Percentiles rank a stretch among this genome's conserved stretches.
Evolutionary conservation across 1,139 yeast genomes (phyloP).

Genomic region (Saccharomyces pastorianus): DNA sequence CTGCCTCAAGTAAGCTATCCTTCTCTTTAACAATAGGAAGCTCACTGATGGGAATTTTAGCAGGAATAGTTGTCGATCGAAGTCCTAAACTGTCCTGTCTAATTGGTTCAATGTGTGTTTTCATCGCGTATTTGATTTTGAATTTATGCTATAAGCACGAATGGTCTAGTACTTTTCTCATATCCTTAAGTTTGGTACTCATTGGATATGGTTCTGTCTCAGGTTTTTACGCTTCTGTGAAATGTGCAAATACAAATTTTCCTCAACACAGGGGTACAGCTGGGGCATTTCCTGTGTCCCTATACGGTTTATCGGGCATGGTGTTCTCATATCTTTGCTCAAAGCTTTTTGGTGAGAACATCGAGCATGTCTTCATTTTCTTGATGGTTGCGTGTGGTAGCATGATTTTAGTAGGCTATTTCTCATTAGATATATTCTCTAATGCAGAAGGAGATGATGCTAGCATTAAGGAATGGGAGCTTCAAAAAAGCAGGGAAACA

Average conservation of each 20-base stretch:
- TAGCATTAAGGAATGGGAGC: background rate
- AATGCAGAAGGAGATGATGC: background rate
- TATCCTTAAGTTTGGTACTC: slow-evolving; percentile 43
- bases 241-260: slow-evolving; percentile 62
- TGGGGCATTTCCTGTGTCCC: slow-evolving; percentile 52
- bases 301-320: slow-evolving; percentile 45
- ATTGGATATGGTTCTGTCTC: slow-evolving; percentile 62
- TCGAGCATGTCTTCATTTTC: slow-evolving; percentile 35
- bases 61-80: slow-evolving; percentile 57
- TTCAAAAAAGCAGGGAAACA: background rate
- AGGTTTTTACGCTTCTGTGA: slow-evolving; percentile 57
- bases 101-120: slow-evolving; percentile 45
- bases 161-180: slow-evolving; percentile 30
- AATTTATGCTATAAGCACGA: slow-evolving; percentile 32
- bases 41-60: slow-evolving; percentile 60
- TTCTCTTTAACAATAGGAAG: slow-evolving; percentile 56
- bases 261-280: slow-evolving; percentile 67
- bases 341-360: slow-evolving; percentile 37
- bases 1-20: slow-evolving; percentile 57
- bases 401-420: slow-evolving; percentile 29
- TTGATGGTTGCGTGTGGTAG: slow-evolving; percentile 28
- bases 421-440: slow-evolving; percentile 21
- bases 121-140: slow-evolving; percentile 36
- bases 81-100: slow-evolving; percentile 44
- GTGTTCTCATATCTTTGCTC: slow-evolving; percentile 39